Conservation (phyloP, 169 alveolate species). For the Eimeria zaria region DNA sequence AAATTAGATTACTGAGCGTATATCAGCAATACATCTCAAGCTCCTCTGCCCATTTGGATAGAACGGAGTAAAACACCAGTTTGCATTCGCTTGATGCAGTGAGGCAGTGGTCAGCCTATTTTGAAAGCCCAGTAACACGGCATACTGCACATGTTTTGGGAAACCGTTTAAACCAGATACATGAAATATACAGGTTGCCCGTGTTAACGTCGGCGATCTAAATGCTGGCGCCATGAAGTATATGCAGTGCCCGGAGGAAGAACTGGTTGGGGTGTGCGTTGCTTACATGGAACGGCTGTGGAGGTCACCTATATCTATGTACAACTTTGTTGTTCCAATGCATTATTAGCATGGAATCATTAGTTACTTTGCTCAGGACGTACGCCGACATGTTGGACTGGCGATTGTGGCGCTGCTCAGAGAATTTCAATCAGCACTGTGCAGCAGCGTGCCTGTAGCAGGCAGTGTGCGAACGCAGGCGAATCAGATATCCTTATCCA, state of each 20-base stretch:
- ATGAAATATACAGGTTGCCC: no score
- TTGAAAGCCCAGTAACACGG: not conserved
- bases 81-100: not conserved
- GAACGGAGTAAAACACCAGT: not conserved
- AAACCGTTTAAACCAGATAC: not conserved
- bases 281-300: no score
- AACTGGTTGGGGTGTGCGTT: not conserved
- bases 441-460: no score
- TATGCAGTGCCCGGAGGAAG: not conserved
- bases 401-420: no score
- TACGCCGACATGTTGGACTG: no score
- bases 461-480: no score
- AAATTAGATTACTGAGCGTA: not conserved
- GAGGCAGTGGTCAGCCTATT: not conserved
- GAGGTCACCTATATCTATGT: no score
- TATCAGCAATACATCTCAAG: not conserved
- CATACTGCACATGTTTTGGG: not conserved
- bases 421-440: no score
- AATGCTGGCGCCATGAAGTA: not conserved
- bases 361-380: no score
- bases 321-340: no score
- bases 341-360: no score
- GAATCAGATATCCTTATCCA: no score
- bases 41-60: not conserved
- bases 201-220: not conserved